Base-by-base conservation (phyloP, 352 stramenopile genomes). In the Pythium sukuiense region DNA sequence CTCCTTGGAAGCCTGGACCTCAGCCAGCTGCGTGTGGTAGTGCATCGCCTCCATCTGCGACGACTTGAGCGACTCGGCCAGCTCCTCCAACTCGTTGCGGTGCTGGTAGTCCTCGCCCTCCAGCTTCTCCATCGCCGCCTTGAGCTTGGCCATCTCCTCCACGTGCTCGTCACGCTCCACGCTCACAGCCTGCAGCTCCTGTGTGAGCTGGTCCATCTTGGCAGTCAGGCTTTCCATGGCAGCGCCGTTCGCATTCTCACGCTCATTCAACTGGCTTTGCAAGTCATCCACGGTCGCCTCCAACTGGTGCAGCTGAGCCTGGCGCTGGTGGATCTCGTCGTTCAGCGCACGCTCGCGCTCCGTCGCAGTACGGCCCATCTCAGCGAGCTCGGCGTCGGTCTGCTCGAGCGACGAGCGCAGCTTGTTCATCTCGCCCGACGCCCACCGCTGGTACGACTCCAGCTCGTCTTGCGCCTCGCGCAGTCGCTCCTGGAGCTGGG, bases 41-140 rank as follows among this genome's bases (percentile, higher is more conserved):
- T 88, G 71, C 8, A 68, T 61, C 16, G 77, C 76, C 58, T 92
- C 79, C 64, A 76, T 72, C 52, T 92, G 71, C 2, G 77, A 66
- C 27, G 80, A 76, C 65, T 87, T 85, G 29, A 90, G 67, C 32
- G 76, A 79, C 46, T 87, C 80, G 0, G 66, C 56, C 27, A 88
- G 68, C 29, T 85, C 76, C 52, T 88, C 75, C 6, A 81, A 53
- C 50, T 89, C 79, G 52, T 77, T 72, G 11, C 73, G 77, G 53
- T 70, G 72, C 63, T 77, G 70, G 52, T 77, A 77, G 50, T 74
- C 71, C 33, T 88, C 77, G 33, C 79, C 75, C 56, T 90, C 80
- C 8, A 83, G 70, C 52, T 78, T 79, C 59, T 88, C 81, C 58
- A 88, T 69, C 37, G 67, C 63, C 9, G 49, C 46, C 58, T 83